phyloP scores from a whole-genome alignment of 2,329 filamentous ascomycete species.

The Trichoderma sp. region DNA sequence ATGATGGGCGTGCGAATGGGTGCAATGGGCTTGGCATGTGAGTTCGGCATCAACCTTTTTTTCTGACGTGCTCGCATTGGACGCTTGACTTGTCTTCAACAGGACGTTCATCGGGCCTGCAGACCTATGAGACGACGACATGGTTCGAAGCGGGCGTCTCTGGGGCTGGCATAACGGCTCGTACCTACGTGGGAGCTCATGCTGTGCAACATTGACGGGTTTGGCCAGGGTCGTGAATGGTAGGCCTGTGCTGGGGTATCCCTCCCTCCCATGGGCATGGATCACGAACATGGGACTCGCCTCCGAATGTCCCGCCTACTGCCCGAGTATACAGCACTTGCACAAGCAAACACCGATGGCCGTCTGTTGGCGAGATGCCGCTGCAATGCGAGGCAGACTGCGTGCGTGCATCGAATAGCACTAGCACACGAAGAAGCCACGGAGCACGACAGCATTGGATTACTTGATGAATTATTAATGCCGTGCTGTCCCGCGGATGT shows the following conservation, averaged over 20 bases:
- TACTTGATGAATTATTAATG: neutral
- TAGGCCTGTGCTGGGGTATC: neutral
- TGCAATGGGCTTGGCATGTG: neutral
- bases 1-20: neutral
- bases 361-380: neutral
- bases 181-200: conserved; percentile 8
- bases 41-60: neutral
- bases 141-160: conserved; percentile 5
- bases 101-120: neutral
- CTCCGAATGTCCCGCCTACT: neutral
- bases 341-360: neutral
- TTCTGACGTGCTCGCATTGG: neutral
- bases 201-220: conserved; percentile 18
- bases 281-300: neutral
- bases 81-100: neutral
- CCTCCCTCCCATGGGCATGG: conserved; percentile 1
- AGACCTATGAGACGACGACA: neutral
- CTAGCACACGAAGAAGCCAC: neutral
- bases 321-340: neutral
- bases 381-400: neutral
- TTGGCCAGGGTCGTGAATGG: conserved; percentile 4
- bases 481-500: neutral
- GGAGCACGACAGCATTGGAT: neutral
- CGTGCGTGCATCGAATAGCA: neutral
- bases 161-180: conserved; percentile 13